A percentile compares a stretch with the other conserved stretches of the same genome.
These are phyloP conservation scores for Volutella citrinella DNA, from an alignment of 2,329 filamentous ascomycete species.

Conservation along the genomic window DNA sequence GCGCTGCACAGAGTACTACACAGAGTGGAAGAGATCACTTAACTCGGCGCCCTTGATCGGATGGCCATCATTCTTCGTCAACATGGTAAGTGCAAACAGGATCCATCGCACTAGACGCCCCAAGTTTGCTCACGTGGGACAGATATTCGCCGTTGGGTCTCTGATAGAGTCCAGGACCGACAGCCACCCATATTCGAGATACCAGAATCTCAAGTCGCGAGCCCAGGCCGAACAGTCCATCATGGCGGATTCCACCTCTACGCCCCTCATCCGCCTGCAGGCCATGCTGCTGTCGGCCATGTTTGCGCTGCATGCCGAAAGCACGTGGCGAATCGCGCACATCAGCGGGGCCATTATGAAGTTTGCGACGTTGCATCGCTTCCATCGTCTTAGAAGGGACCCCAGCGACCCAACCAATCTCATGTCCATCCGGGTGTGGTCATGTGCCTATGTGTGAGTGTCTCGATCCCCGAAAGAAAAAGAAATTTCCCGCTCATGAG, in stretches of 20 bases:
- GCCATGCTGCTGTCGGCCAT: conserved; percentile 5
- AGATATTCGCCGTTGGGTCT: conserved; percentile 2
- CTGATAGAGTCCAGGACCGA: conserved; percentile 2
- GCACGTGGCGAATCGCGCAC: conserved; percentile 3
- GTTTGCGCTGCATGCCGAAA: conserved; percentile 4
- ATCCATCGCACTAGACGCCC: too few relatives aligned
- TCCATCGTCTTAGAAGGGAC: conserved; percentile 1
- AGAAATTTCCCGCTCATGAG: too few relatives aligned
- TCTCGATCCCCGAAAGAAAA: too few relatives aligned
- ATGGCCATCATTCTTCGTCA: conserved; percentile 4
- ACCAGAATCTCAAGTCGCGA: conserved; percentile 5
- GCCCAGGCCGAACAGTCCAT: conserved; percentile 3
- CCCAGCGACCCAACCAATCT: neutral
- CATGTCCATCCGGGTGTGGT: conserved; percentile 2
- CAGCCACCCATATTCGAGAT: neutral
- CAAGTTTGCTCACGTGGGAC: neutral
- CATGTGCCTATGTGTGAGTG: conserved; percentile 2
- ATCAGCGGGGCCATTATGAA: conserved; percentile 2
- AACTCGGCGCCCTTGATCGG: neutral
- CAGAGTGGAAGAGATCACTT: neutral
- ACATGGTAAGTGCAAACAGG: too few relatives aligned
- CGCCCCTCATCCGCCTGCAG: conserved; percentile 1
- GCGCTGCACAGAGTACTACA: conserved; percentile 2
- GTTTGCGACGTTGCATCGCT: conserved; percentile 1
- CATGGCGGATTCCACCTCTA: conserved; percentile 2